These are phyloP conservation scores for Solanum lignicaule DNA, from an alignment of 257 asterid species.

Conservation along the genomic window DNA sequence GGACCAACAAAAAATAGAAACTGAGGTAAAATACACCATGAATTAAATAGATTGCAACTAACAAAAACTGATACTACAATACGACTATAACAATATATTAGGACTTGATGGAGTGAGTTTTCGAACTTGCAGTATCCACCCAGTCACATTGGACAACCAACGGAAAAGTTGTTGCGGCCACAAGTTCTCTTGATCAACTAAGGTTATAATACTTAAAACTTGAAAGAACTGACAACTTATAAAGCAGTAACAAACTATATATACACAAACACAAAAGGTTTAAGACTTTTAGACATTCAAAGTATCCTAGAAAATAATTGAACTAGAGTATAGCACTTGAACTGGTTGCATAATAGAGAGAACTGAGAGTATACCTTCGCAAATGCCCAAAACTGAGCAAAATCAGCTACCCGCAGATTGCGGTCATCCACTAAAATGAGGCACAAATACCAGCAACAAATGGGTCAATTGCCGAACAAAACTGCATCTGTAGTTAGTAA, in stretches of 20 bases:
- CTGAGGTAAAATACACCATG: neutral
- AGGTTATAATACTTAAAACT: neutral
- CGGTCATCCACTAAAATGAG: constrained; percentile 99
- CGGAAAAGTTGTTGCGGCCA: neutral
- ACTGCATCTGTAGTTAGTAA: constrained; percentile 95
- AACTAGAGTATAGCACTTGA: constrained; percentile 26
- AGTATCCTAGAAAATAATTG: constrained; percentile 21
- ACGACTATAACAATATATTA: neutral
- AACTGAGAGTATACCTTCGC: constrained; percentile 92
- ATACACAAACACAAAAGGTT: constrained; percentile 11
- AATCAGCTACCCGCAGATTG: constrained; percentile 99
- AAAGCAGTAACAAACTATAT: constrained; percentile 2
- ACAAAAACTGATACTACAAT: neutral
- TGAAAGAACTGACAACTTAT: constrained; percentile 4
- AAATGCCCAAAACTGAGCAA: constrained; percentile 99
- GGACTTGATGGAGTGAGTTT: neutral
- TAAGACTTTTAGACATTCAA: constrained; percentile 16
- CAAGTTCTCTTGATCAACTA: neutral
- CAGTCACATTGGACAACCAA: neutral
- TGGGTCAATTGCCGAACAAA: constrained; percentile 87
- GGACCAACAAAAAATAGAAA: neutral
- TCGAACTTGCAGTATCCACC: neutral
- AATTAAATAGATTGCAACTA: neutral
- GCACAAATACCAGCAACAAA: constrained; percentile 98
- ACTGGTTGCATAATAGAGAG: constrained; percentile 46